Conservation (phyloP, 2,329 filamentous ascomycete species). For the Botrytis galanthina region DNA sequence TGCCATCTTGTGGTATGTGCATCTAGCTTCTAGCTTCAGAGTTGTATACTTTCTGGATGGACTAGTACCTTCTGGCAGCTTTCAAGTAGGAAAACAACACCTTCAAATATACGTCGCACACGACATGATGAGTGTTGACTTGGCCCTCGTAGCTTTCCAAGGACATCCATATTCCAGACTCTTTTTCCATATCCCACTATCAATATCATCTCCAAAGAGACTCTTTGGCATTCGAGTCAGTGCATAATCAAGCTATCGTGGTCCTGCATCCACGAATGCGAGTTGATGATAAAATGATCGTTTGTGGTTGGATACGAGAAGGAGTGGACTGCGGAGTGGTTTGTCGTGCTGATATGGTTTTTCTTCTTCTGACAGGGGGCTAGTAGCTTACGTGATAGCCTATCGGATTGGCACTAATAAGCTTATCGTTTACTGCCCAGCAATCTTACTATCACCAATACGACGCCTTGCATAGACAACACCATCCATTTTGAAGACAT, state of each 20-base stretch:
- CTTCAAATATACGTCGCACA: background rate
- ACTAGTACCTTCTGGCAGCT: background rate
- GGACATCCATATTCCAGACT: background rate
- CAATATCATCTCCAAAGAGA: background rate
- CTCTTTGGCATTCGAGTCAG: background rate
- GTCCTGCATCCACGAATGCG: background rate
- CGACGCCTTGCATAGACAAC: background rate
- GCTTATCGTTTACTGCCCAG: background rate
- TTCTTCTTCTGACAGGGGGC: background rate
- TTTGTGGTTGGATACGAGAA: background rate
- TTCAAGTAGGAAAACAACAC: background rate
- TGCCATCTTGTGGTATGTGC: background rate
- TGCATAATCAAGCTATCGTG: background rate
- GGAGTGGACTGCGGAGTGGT: background rate
- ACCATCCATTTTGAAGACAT: background rate
- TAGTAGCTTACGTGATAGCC: background rate
- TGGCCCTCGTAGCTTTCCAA: background rate
- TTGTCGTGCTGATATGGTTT: background rate
- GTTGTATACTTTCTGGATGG: background rate
- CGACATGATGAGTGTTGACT: background rate
- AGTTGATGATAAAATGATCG: background rate
- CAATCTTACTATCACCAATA: background rate
- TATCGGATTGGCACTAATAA: background rate
- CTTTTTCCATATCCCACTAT: background rate
- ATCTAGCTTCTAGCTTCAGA: background rate